A percentile compares a stretch with the other conserved stretches of the same genome.
Conservation (phyloP, 108 stramenopile genomes). For the Cyclotella choctawhatcheeana region DNA sequence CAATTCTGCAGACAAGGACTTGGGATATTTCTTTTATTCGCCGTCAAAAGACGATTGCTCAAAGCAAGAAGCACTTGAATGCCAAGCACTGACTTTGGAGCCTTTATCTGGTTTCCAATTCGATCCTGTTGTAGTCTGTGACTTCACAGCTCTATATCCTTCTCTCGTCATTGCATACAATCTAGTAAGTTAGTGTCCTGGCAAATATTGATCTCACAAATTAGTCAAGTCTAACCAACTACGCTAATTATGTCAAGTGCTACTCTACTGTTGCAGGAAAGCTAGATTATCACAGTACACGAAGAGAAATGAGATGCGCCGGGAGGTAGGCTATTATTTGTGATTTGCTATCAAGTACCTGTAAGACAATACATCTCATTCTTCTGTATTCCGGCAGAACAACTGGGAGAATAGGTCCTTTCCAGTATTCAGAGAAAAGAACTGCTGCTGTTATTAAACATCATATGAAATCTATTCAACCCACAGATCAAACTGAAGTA, state of each 20-base stretch:
- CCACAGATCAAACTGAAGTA: not conserved
- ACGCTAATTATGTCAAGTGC: no score
- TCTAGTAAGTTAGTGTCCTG: no score
- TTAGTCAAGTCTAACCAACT: no score
- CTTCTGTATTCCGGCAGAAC: conserved; percentile 44
- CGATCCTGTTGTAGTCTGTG: conserved; percentile 96
- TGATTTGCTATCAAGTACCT: not conserved
- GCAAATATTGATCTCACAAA: no score
- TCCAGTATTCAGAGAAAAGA: conserved; percentile 69
- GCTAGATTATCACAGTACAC: conserved; percentile 85
- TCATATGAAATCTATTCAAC: conserved; percentile 70
- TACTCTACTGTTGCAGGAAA: conserved; percentile 91
- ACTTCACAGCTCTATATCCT: conserved; percentile 97
- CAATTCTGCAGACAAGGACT: conserved; percentile 13
- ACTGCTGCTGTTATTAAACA: conserved; percentile 78
- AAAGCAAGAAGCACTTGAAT: conserved; percentile 88
- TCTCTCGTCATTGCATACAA: conserved; percentile 98
- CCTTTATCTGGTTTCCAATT: conserved; percentile 89
- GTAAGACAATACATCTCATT: not conserved
- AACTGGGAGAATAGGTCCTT: conserved; percentile 53
- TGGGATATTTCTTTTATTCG: conserved; percentile 84
- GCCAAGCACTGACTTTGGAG: conserved; percentile 90
- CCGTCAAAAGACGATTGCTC: conserved; percentile 80
- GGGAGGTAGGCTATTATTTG: not conserved
- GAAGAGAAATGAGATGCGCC: conserved; percentile 69